Base-by-base conservation (phyloP, 257 asterid genomes). In the Ophiorrhiza pumila region DNA sequence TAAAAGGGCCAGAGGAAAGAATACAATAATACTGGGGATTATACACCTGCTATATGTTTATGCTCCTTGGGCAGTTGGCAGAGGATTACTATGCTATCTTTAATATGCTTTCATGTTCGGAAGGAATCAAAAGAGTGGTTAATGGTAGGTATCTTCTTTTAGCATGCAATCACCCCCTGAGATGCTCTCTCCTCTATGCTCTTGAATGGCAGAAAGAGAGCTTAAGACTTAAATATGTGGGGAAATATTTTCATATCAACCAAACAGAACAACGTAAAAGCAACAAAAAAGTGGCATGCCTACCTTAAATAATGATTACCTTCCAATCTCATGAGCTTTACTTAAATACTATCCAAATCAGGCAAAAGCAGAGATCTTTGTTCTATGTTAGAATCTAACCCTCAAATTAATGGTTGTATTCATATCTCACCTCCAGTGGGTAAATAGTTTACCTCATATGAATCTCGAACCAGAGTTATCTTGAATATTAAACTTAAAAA, bases 31-130 rank as follows among this genome's bases (percentile, higher is more conserved):
- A n/a, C n/a, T n/a, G n/a, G n/a, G n/a, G n/a, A n/a, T n/a, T n/a
- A n/a, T n/a, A n/a, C n/a, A n/a, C n/a, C 71, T 25, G 56, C 57
- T 29, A 27, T 67, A 67, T 12, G 22, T n/a, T 67, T 66, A 3
- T 27, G 43, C 17, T 46, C 15, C 55, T 46, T 1, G 17, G 0
- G 12, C 14, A n/a, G n/a, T n/a, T n/a, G n/a, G n/a, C n/a, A n/a
- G n/a, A 52, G 58, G 29, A 52, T 52, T 13, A 52, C 27, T 52
- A n/a, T n/a, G 1, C 58, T n/a, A 55, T 17, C 61, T 52, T 52
- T 52, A 52, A 52, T 1, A 55, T 23, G 17, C 62, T 56, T 25
- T 2, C 35, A 27, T 13, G 17, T 10, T 55, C 32, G 11, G 50
- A 45, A 45, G 50, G 17, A 45, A 10, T 45, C 11, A 1, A 5